Evolutionary conservation across 805 yeast species (phyloP).

Genomic region (Cephaloascus fragrans): DNA sequence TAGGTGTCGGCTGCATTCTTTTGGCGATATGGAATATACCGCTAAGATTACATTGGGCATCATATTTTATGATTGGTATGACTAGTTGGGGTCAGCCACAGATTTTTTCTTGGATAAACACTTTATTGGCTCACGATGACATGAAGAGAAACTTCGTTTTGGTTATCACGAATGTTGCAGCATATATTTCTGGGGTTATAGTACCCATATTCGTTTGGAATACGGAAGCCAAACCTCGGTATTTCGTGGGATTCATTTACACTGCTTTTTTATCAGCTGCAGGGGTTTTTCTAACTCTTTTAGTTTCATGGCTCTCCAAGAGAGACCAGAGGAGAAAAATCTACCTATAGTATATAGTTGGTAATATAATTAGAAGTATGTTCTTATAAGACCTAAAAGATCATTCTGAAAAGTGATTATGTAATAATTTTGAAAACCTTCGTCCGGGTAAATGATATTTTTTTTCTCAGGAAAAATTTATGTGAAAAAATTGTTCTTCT

Average conservation of each 20-base stretch:
- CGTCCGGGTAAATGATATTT: background rate
- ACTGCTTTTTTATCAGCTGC: slow-evolving; percentile 17
- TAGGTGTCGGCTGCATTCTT: slow-evolving; percentile 7
- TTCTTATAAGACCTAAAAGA: too few species aligned
- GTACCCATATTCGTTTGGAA: slow-evolving; percentile 31
- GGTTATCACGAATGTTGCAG: slow-evolving; percentile 25
- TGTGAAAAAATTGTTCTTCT: background rate
- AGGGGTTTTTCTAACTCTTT: slow-evolving; percentile 1
- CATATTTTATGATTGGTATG: slow-evolving; percentile 8
- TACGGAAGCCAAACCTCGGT: slow-evolving; percentile 20
- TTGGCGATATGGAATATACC: slow-evolving; percentile 11
- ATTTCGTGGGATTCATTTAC: slow-evolving; percentile 22
- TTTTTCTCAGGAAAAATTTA: too few species aligned
- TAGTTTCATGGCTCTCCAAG: background rate
- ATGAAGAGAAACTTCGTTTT: slow-evolving; percentile 24
- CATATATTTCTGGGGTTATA: slow-evolving; percentile 28
- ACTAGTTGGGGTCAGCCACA: slow-evolving; percentile 9
- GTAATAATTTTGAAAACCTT: too few species aligned
- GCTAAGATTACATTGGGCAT: slow-evolving; percentile 9
- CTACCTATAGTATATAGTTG: too few species aligned
- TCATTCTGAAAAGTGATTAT: too few species aligned
- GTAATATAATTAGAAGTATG: too few species aligned
- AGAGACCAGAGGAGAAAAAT: background rate
- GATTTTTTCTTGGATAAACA: slow-evolving; percentile 12
- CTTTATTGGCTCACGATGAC: slow-evolving; percentile 12